These are phyloP conservation scores for Albizia julibrissin DNA, from an alignment of 306 rosid genomes.

Conservation along the genomic window DNA sequence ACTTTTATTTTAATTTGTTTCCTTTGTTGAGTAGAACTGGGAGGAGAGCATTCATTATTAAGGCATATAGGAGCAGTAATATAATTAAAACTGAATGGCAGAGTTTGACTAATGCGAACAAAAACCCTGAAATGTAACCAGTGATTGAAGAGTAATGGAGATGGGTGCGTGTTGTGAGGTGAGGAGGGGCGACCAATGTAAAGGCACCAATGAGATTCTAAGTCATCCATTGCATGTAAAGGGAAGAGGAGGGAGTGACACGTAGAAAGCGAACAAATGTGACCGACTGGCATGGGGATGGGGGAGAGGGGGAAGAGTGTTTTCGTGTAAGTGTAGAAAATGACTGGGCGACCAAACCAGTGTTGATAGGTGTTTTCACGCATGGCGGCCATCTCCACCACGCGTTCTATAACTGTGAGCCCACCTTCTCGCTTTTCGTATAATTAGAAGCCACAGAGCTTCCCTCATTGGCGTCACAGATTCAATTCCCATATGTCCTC, in stretches of 20 bases:
- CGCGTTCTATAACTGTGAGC: conserved; percentile 40
- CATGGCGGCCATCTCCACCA: conserved; percentile 65
- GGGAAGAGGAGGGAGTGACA: conserved; percentile 21
- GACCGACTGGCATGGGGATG: conserved; percentile 69
- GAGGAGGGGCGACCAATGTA: background rate
- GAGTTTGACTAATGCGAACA: background rate
- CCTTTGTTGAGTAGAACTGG: background rate
- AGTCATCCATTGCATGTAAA: conserved; percentile 41
- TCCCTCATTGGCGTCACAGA: conserved; percentile 5
- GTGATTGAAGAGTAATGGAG: background rate
- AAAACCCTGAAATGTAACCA: no score
- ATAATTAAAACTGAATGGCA: background rate
- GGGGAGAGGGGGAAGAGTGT: background rate
- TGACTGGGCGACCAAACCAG: conserved; percentile 49
- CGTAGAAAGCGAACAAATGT: conserved; percentile 37
- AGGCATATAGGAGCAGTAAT: background rate
- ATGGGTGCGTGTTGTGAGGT: background rate
- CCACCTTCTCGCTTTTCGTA: background rate
- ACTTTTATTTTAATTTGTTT: background rate
- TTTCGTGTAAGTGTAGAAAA: background rate
- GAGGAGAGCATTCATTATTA: background rate
- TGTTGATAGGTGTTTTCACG: conserved; percentile 79
- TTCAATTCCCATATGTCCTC: conserved; percentile 35
- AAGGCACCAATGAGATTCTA: background rate
- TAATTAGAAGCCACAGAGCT: background rate